phyloP scores from a whole-genome alignment of 148 eudicot species.

The Camellia lanceoleosa region DNA sequence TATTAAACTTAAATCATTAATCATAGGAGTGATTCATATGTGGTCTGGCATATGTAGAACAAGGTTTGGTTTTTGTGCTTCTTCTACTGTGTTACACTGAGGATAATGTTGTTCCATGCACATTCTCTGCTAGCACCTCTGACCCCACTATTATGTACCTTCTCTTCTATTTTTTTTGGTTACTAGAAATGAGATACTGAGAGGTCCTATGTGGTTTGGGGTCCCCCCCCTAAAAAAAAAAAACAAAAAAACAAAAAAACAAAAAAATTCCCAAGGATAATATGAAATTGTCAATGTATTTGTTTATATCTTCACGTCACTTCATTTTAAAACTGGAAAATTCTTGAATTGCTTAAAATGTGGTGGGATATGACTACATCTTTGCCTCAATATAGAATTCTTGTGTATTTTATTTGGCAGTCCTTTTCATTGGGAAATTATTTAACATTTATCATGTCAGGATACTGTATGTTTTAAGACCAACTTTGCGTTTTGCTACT shows the following conservation, averaged over 20 bases:
- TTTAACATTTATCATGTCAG: too few species aligned
- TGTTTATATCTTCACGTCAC: not conserved
- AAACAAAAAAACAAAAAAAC: too few species aligned
- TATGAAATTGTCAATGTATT: not conserved
- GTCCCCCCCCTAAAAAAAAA: not conserved
- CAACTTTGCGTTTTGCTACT: too few species aligned
- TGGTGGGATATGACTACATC: too few species aligned
- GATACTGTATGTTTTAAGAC: too few species aligned
- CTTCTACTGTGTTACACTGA: not conserved
- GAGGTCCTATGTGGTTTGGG: not conserved
- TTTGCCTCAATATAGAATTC: too few species aligned
- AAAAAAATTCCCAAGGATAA: not conserved
- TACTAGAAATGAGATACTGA: not conserved
- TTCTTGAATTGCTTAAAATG: too few species aligned
- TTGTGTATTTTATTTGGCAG: too few species aligned
- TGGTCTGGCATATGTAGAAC: not conserved
- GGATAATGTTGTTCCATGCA: not conserved
- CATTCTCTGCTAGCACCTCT: not conserved
- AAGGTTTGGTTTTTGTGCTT: not conserved
- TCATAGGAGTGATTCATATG: not conserved
- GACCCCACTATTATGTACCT: not conserved
- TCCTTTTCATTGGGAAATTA: too few species aligned
- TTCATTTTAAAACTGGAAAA: not conserved
- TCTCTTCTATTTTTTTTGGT: not conserved
- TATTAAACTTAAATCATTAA: not conserved